Evolutionary conservation across 257 asterid genomes (phyloP).

Genomic region (Solanum sejunctum): DNA sequence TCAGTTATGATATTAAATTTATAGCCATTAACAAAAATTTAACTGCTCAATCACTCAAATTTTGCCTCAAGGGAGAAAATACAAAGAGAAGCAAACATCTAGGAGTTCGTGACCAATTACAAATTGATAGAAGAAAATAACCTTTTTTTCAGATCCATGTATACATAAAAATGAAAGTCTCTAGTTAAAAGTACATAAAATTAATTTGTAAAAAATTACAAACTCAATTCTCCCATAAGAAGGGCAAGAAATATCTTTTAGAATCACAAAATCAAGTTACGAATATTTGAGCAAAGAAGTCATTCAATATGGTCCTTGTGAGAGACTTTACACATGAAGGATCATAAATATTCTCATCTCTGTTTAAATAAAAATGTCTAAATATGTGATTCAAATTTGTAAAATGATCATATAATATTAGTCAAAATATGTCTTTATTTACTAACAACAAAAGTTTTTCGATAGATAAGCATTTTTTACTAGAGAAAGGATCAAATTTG

Average conservation of each 20-base stretch:
- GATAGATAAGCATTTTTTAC: background rate
- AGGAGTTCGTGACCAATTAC: background rate
- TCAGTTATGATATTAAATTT: background rate
- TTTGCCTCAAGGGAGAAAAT: background rate
- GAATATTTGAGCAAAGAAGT: conserved; percentile 4
- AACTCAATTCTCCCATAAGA: background rate
- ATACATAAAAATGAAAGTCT: background rate
- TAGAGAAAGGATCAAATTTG: background rate
- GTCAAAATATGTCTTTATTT: background rate
- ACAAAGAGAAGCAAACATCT: background rate
- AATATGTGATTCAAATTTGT: background rate
- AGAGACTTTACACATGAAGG: background rate
- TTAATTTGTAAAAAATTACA: background rate
- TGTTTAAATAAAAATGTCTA: background rate
- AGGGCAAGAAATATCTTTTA: background rate
- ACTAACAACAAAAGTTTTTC: background rate
- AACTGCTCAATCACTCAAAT: background rate
- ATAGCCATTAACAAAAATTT: background rate
- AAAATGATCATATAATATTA: background rate
- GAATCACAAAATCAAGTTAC: conserved; percentile 5
- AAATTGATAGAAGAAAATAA: background rate
- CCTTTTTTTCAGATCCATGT: background rate
- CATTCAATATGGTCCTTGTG: background rate
- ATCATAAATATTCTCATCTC: background rate
- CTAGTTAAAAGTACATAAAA: background rate